phyloP scores from a whole-genome alignment of 768 basidiomycete species.

The Trametes punicea region DNA sequence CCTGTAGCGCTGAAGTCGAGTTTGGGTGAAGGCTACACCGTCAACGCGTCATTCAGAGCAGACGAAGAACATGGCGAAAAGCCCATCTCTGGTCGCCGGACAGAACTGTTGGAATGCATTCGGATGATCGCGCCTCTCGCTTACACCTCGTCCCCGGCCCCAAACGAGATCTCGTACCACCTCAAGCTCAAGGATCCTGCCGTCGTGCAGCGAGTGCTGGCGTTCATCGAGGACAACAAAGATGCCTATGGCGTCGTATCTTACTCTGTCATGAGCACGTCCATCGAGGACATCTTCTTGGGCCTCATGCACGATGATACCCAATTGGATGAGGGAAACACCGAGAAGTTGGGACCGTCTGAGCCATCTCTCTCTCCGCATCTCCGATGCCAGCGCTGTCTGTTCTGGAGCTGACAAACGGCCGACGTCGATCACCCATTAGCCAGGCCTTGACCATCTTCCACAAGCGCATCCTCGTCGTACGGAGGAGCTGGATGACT shows the following conservation, averaged over 20 bases:
- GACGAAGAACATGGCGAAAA: conserved; percentile 24
- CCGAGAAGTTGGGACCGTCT: conserved; percentile 13
- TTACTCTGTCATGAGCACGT: conserved; percentile 68
- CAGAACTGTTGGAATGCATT: conserved; percentile 18
- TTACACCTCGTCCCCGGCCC: conserved; percentile 41
- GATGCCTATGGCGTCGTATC: conserved; percentile 39
- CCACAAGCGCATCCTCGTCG: conserved; percentile 63
- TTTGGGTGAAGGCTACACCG: conserved; percentile 69
- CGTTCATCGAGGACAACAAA: conserved; percentile 47
- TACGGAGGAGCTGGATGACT: conserved; percentile 66
- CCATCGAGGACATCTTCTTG: conserved; percentile 82
- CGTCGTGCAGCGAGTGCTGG: conserved; percentile 53
- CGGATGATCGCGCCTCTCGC: conserved; percentile 41
- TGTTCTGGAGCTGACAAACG: conserved; percentile 44
- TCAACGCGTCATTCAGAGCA: conserved; percentile 44
- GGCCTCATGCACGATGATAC: conserved; percentile 53
- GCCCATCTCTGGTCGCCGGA: conserved; percentile 24
- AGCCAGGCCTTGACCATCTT: conserved; percentile 71
- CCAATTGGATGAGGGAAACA: conserved; percentile 29
- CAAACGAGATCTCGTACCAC: conserved; percentile 48
- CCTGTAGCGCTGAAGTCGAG: conserved; percentile 72
- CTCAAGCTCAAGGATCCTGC: conserved; percentile 57
- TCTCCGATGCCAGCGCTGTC: neutral
- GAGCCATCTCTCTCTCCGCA: conserved; percentile 11
- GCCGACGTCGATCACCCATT: conserved; percentile 52